phyloP scores from a whole-genome alignment of 129 eudicot genomes.

The Escallonia herrerae region DNA sequence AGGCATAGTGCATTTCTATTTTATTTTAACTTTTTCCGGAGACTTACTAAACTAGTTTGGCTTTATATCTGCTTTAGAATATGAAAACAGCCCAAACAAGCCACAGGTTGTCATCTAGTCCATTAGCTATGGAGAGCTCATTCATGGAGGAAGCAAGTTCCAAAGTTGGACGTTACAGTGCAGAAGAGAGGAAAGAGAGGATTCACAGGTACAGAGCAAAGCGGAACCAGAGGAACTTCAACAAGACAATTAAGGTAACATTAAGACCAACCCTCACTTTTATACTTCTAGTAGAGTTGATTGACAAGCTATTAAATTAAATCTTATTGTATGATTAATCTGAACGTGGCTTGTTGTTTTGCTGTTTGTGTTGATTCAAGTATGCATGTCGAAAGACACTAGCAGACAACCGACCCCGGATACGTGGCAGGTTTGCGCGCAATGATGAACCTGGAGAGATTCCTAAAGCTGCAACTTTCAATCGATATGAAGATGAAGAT shows the following conservation, averaged over 20 bases:
- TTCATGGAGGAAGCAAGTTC: constrained; percentile 63
- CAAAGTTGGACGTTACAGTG: constrained; percentile 76
- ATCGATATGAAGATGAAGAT: constrained; percentile 58
- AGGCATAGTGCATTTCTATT: no score
- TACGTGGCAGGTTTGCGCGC: constrained; percentile 93
- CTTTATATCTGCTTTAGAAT: constrained; percentile 25
- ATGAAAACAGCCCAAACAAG: constrained; percentile 19
- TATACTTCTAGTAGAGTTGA: no score
- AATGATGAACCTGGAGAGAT: constrained; percentile 67
- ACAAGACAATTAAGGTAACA: constrained; percentile 84
- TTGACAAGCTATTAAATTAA: not conserved
- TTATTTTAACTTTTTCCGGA: no score
- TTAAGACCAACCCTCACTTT: no score
- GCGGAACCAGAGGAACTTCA: constrained; percentile 80
- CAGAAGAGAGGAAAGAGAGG: constrained; percentile 81
- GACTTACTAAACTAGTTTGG: no score
- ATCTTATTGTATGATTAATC: not conserved
- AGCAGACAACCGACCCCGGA: constrained; percentile 81
- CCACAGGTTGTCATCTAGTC: constrained; percentile 47
- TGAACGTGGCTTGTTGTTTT: not conserved
- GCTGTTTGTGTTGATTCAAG: constrained; percentile 19
- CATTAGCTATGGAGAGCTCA: constrained; percentile 53
- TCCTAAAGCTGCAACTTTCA: constrained; percentile 42
- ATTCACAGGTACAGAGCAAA: constrained; percentile 84
- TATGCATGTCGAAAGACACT: constrained; percentile 91